Evolutionary conservation across 1,139 yeast species (phyloP).

Genomic region (Nakaseomyces bracarensis): DNA sequence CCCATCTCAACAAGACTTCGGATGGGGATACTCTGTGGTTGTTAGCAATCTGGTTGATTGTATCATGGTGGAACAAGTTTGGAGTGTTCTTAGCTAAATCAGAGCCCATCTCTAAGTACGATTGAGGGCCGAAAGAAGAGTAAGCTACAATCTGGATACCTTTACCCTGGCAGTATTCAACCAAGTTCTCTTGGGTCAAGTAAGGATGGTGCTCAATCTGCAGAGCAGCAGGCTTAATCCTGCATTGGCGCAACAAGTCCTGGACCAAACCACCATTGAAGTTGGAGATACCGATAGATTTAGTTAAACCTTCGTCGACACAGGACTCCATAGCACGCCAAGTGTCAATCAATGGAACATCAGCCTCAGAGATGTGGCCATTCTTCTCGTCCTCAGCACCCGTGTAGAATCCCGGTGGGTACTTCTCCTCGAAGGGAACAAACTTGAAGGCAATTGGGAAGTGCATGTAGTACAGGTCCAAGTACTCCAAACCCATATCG

Average conservation of each 20-base stretch:
- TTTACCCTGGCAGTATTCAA: conserved; percentile 52
- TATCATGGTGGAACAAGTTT: conserved; percentile 47
- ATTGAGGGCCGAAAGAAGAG: conserved; percentile 78
- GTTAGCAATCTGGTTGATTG: conserved; percentile 45
- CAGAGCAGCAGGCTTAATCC: conserved; percentile 63
- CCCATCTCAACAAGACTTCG: conserved; percentile 72
- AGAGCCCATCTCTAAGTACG: conserved; percentile 54
- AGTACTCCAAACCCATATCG: conserved; percentile 59
- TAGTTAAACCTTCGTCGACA: conserved; percentile 55
- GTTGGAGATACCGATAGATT: conserved; percentile 78
- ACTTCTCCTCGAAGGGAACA: conserved; percentile 62
- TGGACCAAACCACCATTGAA: conserved; percentile 66
- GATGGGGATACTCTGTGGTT: conserved; percentile 42
- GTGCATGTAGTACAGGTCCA: conserved; percentile 70
- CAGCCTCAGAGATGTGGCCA: conserved; percentile 44
- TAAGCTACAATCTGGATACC: conserved; percentile 72
- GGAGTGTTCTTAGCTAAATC: conserved; percentile 47
- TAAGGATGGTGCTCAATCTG: conserved; percentile 94
- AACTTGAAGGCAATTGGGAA: conserved; percentile 72
- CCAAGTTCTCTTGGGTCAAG: conserved; percentile 63
- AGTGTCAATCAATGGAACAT: conserved; percentile 67
- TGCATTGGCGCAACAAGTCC: conserved; percentile 66
- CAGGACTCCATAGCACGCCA: conserved; percentile 71
- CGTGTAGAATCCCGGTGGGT: conserved; percentile 65
- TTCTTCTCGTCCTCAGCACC: conserved; percentile 46